Base-by-base conservation (phyloP, 2,329 filamentous ascomycete genomes). In the Pseudogymnoascus sp. region DNA sequence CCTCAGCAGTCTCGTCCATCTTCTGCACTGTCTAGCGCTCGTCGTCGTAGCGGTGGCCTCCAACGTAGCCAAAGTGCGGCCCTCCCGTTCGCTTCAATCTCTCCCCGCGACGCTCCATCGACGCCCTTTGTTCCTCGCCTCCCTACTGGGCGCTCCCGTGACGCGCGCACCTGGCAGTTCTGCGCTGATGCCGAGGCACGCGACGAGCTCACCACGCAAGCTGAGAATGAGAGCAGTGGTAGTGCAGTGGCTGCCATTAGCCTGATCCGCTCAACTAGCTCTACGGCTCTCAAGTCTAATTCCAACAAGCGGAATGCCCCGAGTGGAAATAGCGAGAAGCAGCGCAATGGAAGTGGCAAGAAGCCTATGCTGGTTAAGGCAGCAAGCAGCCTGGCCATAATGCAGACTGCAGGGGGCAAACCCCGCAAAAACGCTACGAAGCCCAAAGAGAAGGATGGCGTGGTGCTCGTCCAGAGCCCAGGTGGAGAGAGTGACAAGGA, bases 401-500 rank as follows among this genome's bases (percentile, higher is more conserved):
- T 61, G 28, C 63, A 50, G 63, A 65, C 62, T 63, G 64, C 69
- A 70, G 66, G 64, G 66, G 64, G 65, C 67, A 69, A 64, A 63
- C 72, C 73, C 68, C 65, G 70, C 64, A 63, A 70, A 70, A 69
- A 67, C 63, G 65, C 18, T 20, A 73, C 25, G 6, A 43, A 41
- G 37, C 14, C 20, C n/a, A 37, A 63, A 9, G 60, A 60, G 3
- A 71, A 72, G 68, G 70, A 79, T 68, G 69, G 72, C 69, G 66
- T 66, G 62, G 63, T 39, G 65, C 67, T 64, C 77, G 78, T 67
- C 74, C 74, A 37, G 76, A 80, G 67, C 65, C 79, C 83, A 14
- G 83, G 75, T 72, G 79, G 85, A 57, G 92, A 96, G 69, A 96
- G 91, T 1, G 93, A 97, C 73, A 97, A 97, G 76, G 93, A 97